These are phyloP conservation scores for Mediolabrus comicus DNA, from an alignment of 108 stramenopile species.

Conservation along the genomic window DNA sequence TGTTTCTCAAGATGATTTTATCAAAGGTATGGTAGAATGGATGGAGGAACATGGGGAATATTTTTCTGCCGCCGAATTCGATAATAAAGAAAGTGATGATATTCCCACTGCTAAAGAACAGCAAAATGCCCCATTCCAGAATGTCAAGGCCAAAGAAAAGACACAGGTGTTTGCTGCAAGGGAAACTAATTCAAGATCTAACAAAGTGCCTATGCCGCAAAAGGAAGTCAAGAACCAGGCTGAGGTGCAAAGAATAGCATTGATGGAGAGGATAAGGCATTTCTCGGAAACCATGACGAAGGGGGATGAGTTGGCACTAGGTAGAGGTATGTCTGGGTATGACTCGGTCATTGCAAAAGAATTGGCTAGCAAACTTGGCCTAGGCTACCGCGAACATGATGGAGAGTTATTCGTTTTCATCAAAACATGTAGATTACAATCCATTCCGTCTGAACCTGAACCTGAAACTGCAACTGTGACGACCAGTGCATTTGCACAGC, in stretches of 20 bases:
- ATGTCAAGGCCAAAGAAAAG: conserved; percentile 9
- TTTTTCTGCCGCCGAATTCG: conserved; percentile 68
- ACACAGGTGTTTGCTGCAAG: not conserved
- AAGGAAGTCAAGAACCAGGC: too few species aligned
- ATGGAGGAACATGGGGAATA: conserved; percentile 78
- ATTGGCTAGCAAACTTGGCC: conserved; percentile 58
- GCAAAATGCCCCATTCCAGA: conserved; percentile 6
- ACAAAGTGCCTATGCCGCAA: too few species aligned
- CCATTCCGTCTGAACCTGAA: not conserved
- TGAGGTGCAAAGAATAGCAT: conserved; percentile 23
- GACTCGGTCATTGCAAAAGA: conserved; percentile 62
- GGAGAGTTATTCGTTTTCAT: conserved; percentile 43
- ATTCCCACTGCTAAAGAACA: not conserved
- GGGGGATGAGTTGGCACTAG: conserved; percentile 55
- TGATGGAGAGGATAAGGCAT: conserved; percentile 50
- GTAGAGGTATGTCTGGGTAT: conserved; percentile 40
- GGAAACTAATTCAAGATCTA: too few species aligned
- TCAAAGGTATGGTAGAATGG: conserved; percentile 70
- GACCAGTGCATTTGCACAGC: conserved; percentile 17
- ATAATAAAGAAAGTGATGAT: not conserved
- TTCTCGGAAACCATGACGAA: conserved; percentile 48
- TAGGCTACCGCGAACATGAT: conserved; percentile 55
- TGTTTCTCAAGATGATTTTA: conserved; percentile 67
- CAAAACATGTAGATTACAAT: conserved; percentile 7
- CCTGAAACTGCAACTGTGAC: not conserved